Evolutionary conservation across 192 early-diverging fungal genomes (phyloP).

Genomic region (Coemansia sp.): DNA sequence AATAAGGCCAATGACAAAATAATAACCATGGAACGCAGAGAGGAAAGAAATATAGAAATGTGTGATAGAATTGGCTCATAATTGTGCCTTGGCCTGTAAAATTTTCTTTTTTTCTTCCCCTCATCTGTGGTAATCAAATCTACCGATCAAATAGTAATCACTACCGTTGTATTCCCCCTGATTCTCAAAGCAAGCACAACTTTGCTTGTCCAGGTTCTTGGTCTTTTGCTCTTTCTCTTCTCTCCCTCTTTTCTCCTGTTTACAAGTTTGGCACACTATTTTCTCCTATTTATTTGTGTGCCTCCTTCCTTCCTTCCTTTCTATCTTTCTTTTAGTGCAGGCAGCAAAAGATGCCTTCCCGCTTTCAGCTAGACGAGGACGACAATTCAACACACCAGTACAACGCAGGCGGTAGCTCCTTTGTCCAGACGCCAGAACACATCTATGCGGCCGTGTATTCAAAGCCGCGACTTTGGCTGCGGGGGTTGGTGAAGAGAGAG

Average conservation of each 20-base stretch:
- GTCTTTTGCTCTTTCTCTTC: not conserved
- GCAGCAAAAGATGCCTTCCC: slow-evolving; percentile 23
- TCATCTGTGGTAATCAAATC: not conserved
- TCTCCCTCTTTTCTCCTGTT: not conserved
- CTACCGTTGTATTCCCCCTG: too few relatives aligned
- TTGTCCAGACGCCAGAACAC: slow-evolving; percentile 34
- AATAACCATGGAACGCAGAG: too few relatives aligned
- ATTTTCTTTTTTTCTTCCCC: not conserved
- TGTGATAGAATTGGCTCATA: too few relatives aligned
- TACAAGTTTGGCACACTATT: not conserved
- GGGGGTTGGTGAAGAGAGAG: slow-evolving; percentile 24
- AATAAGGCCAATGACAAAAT: too few relatives aligned
- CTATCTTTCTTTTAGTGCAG: slow-evolving; percentile 10
- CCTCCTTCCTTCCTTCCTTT: slow-evolving; percentile 7
- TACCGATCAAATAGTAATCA: not conserved
- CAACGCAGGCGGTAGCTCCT: slow-evolving; percentile 9
- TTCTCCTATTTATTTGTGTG: slow-evolving; percentile 8
- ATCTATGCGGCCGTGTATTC: slow-evolving; percentile 48
- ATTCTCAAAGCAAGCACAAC: too few relatives aligned
- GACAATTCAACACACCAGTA: slow-evolving; percentile 11
- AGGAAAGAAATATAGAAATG: too few relatives aligned
- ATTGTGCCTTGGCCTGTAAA: not conserved
- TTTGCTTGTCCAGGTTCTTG: too few relatives aligned
- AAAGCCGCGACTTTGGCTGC: slow-evolving; percentile 23
- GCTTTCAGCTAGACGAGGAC: slow-evolving; percentile 54